phyloP scores from a whole-genome alignment of 225 moss, liverwort and hornwort species.

The Sphagnum contortum region DNA sequence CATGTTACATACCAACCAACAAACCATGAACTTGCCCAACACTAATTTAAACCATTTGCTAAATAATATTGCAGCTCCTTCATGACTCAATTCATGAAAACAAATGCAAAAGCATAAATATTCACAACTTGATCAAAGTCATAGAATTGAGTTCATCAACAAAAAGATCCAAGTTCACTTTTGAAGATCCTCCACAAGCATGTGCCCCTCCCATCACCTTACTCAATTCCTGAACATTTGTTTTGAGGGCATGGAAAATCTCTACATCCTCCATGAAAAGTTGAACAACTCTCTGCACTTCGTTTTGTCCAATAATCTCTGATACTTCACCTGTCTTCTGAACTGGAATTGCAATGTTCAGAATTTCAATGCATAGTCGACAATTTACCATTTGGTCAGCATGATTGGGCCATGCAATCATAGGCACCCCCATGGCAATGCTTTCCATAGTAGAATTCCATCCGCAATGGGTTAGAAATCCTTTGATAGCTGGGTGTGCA shows the following conservation, averaged over 20 bases:
- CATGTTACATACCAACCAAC: too few relatives aligned
- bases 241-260: constrained; percentile 10
- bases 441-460: constrained; percentile 43
- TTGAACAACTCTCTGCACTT: constrained; percentile 24
- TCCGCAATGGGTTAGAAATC: constrained; percentile 23
- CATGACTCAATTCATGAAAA: too few relatives aligned
- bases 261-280: constrained; percentile 20
- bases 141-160: constrained; percentile 22
- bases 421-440: constrained; percentile 17
- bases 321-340: constrained; percentile 9
- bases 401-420: constrained; percentile 32
- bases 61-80: too few relatives aligned
- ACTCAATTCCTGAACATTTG: constrained; percentile 4
- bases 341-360: constrained; percentile 25
- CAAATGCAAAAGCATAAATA: too few relatives aligned
- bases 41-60: too few relatives aligned
- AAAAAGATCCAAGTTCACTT: constrained; percentile 12
- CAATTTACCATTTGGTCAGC: constrained; percentile 53
- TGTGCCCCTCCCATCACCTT: constrained; percentile 13
- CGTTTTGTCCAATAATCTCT: constrained; percentile 12
- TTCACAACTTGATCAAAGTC: not conserved
- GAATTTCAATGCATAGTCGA: not conserved
- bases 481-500: constrained; percentile 22
- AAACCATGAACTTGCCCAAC: too few relatives aligned
- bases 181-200: constrained; percentile 23